Percentiles rank a stretch among this genome's conserved stretches.
Conservation (phyloP, 306 rosid genomes). For the Vicia sativa region DNA sequence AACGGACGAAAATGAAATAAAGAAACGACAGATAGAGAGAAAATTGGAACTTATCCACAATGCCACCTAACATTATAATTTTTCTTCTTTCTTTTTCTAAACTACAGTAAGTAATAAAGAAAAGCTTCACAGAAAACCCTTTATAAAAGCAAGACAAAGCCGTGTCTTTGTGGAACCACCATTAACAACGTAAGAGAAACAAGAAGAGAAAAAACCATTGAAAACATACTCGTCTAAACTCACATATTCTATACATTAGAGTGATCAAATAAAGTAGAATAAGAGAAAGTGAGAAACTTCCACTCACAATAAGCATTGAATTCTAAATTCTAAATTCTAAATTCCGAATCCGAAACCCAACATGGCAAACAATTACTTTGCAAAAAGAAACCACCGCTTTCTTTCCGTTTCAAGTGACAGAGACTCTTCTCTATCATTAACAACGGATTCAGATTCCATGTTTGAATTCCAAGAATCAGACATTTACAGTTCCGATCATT, state of each 20-base stretch:
- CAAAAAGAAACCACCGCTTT: conserved; percentile 2
- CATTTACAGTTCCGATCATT: background rate
- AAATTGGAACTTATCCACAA: conserved; percentile 6
- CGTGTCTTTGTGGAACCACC: background rate
- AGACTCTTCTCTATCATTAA: background rate
- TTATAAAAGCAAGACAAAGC: conserved; percentile 6
- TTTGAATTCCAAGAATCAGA: background rate
- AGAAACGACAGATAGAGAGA: background rate
- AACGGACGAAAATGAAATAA: background rate
- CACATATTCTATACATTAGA: background rate
- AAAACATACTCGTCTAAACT: background rate
- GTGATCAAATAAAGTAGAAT: background rate
- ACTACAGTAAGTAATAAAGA: background rate
- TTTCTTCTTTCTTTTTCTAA: background rate
- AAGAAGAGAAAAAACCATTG: background rate
- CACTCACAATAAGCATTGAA: background rate
- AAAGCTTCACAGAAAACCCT: background rate
- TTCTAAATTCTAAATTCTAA: background rate
- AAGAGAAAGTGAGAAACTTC: no score
- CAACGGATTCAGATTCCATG: background rate
- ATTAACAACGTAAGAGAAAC: background rate
- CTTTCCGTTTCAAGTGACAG: background rate
- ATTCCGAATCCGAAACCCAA: background rate
- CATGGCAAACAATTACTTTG: background rate
- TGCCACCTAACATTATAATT: background rate